Evolutionary conservation across 208 protist genomes (phyloP).

Genomic region (Leishmania tropica): DNA sequence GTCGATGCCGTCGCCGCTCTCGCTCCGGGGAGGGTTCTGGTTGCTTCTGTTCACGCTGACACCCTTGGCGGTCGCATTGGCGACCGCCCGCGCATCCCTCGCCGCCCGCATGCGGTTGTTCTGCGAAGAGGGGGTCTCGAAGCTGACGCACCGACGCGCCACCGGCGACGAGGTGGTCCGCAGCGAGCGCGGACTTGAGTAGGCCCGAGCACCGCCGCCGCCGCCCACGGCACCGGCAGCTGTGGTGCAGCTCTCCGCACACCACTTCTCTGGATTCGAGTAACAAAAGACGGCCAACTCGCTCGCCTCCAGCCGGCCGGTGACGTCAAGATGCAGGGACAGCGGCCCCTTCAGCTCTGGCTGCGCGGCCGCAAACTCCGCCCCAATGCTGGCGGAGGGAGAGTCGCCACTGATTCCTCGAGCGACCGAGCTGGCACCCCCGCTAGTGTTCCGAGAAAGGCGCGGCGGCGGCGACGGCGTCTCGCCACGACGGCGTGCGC

Average conservation of each 20-base stretch:
- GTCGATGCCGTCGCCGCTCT: constrained; percentile 8
- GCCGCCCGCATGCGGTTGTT: not conserved
- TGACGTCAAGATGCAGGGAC: constrained; percentile 50
- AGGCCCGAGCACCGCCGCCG: constrained; percentile 1
- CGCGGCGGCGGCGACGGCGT: not conserved
- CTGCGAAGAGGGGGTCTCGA: constrained; percentile 14
- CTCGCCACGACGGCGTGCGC: not conserved
- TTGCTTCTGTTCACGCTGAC: not conserved
- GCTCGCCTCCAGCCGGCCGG: constrained; percentile 50
- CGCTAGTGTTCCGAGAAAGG: not conserved
- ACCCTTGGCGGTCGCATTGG: not conserved
- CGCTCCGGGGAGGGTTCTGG: constrained; percentile 1
- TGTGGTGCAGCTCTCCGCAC: not conserved
- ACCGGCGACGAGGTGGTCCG: not conserved
- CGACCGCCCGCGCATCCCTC: not conserved
- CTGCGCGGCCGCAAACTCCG: not conserved
- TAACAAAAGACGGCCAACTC: constrained; percentile 47
- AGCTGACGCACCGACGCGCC: constrained; percentile 27
- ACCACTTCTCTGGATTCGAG: constrained; percentile 23
- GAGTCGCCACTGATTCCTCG: not conserved
- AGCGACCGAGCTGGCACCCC: too few relatives aligned
- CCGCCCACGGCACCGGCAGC: not conserved
- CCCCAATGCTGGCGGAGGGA: not conserved
- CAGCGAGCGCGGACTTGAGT: constrained; percentile 3
- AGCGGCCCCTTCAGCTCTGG: constrained; percentile 1